phyloP scores from a whole-genome alignment of 768 basidiomycete species.

The Hortiboletus flavorubellus region DNA sequence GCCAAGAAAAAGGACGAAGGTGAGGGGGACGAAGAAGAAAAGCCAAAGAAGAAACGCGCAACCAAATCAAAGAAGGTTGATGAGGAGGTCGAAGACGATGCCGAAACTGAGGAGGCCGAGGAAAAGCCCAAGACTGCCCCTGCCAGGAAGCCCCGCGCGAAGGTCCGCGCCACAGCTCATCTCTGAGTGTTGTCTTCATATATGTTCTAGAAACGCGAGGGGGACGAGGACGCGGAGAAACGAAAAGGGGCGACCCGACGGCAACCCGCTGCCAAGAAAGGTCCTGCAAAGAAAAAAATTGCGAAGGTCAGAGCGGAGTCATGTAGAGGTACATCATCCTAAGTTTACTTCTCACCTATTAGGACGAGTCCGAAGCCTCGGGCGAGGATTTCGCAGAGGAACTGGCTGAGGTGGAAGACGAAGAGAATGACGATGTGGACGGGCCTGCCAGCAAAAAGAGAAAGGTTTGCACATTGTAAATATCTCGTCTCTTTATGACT shows the following conservation, averaged over 20 bases:
- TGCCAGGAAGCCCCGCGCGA: constrained; percentile 35
- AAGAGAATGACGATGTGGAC: constrained; percentile 41
- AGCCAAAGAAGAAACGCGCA: constrained; percentile 35
- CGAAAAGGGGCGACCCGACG: constrained; percentile 48
- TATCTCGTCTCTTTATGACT: neutral
- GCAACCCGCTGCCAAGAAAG: constrained; percentile 47
- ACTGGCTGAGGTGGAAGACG: constrained; percentile 45
- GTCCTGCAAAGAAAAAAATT: constrained; percentile 42
- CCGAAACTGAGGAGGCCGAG: constrained; percentile 27
- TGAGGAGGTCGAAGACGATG: constrained; percentile 35
- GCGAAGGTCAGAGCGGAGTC: constrained; percentile 32
- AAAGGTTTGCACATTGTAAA: constrained; percentile 46
- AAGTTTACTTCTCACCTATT: neutral
- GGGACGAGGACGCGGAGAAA: constrained; percentile 37
- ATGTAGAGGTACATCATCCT: neutral
- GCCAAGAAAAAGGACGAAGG: constrained; percentile 35
- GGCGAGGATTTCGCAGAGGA: constrained; percentile 48
- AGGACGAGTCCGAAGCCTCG: constrained; percentile 38
- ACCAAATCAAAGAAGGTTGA: constrained; percentile 32
- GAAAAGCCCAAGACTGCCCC: constrained; percentile 33
- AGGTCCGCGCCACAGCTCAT: constrained; percentile 26
- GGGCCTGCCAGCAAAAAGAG: constrained; percentile 55
- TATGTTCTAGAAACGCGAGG: constrained; percentile 28
- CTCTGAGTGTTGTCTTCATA: constrained; percentile 12
- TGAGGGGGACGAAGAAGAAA: constrained; percentile 35